Conservation (phyloP, 2,329 filamentous ascomycete genomes). For the Verticillium nubilum region DNA sequence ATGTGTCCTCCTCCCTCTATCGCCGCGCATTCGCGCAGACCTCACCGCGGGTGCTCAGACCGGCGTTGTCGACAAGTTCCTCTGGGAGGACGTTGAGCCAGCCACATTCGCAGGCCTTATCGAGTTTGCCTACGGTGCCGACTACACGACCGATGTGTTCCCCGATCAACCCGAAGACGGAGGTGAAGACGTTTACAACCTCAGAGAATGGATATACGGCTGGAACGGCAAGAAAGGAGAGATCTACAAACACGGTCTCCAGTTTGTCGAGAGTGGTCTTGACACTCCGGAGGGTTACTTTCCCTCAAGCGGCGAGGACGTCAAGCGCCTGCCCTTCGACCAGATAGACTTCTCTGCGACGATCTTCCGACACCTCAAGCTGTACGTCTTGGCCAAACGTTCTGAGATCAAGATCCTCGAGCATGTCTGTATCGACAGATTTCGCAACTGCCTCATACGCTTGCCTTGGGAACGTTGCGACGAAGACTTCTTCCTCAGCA, state of each 20-base stretch:
- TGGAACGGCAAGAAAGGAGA: not conserved
- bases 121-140: not conserved
- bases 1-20: not conserved
- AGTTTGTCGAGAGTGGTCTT: not conserved
- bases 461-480: not conserved
- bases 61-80: not conserved
- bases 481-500: not conserved
- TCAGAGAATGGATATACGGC: not conserved
- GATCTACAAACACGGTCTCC: not conserved
- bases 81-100: not conserved
- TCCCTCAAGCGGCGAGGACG: not conserved
- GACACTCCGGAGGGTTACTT: not conserved
- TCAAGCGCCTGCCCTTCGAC: not conserved
- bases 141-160: not conserved
- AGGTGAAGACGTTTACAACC: not conserved
- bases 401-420: not conserved
- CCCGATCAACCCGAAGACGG: not conserved
- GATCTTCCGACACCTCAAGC: not conserved
- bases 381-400: not conserved
- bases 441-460: not conserved
- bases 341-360: not conserved
- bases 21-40: not conserved
- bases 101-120: not conserved
- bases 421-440: not conserved
- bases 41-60: not conserved